These are phyloP conservation scores for Yarrowia divulgata DNA, from an alignment of 805 yeast genomes.

Conservation along the genomic window DNA sequence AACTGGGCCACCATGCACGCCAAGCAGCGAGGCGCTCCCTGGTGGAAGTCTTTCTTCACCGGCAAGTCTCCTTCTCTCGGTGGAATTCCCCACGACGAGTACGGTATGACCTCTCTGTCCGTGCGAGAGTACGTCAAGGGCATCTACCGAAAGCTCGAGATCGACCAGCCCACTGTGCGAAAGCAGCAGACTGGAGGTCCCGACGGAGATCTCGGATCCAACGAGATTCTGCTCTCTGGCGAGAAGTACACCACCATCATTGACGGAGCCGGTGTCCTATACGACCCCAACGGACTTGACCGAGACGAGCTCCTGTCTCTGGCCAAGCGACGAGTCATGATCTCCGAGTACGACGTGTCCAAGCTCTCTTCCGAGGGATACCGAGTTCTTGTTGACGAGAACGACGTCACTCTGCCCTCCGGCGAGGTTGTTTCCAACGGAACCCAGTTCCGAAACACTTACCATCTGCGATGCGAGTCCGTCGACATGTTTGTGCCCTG, in stretches of 20 bases:
- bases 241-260: slow-evolving; percentile 88
- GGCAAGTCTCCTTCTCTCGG: slow-evolving; percentile 92
- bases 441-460: slow-evolving; percentile 85
- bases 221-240: slow-evolving; percentile 86
- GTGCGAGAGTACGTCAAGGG: slow-evolving; percentile 91
- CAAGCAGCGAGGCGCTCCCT: slow-evolving; percentile 85
- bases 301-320: slow-evolving; percentile 77
- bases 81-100: slow-evolving; percentile 97
- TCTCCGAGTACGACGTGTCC: slow-evolving; percentile 69
- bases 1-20: slow-evolving; percentile 99
- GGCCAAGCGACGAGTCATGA: slow-evolving; percentile 79
- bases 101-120: slow-evolving; percentile 96
- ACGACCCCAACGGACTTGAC: slow-evolving; percentile 89
- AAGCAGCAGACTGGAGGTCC: slow-evolving; percentile 99
- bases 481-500: slow-evolving; percentile 94
- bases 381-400: slow-evolving; percentile 83
- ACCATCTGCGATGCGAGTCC: slow-evolving; percentile 76
- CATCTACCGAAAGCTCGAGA: slow-evolving; percentile 76
- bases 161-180: slow-evolving; percentile 64
- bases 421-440: slow-evolving; percentile 83
- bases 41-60: slow-evolving; percentile 99
- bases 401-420: slow-evolving; percentile 75
- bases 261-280: slow-evolving; percentile 95
- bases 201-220: slow-evolving; percentile 96
- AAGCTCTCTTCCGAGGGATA: slow-evolving; percentile 79